Base-by-base conservation (phyloP, 495 filamentous ascomycete genomes). In the Cryomyces minteri region DNA sequence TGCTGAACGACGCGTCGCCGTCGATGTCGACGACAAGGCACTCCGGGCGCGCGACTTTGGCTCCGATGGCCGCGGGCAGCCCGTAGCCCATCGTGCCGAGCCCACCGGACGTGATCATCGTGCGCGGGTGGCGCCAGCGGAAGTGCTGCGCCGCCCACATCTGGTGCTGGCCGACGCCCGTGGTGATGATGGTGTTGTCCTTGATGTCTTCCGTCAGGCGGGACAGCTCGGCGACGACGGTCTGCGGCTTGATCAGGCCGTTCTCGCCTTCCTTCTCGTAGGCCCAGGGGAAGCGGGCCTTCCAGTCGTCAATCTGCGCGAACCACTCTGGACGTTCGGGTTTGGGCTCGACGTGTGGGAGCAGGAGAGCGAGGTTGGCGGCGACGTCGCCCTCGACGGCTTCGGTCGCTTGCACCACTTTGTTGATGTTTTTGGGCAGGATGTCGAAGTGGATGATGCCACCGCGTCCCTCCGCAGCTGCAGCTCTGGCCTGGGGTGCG, bases 81-180 rank as follows among this genome's bases (percentile, higher is more conserved):
- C 88, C 88, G 63, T 70, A 96, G 41, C 88, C 88, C 88, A 96
- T 95, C 8, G 88, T 96, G 41, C 88, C 88, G 9, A 93, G 72
- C 49, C 87, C 85, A 55, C 87, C 87, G 8, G 85, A 94, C 10
- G 87, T 88, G 61, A 93, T 77, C 77, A 93, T 82, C 44, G 83
- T 81, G 36, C 88, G 76, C 25, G 86, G 85, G 51, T 84, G 62
- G 34, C 81, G 70, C 87, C 88, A 96, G 44, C 85, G 77, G 69
- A 82, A 96, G 62, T 94, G 84, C 64, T 96, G 86, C 6, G 86
- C 87, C 6, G 82, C 68, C 88, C 88, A 94, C 88, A 96, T 95
- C 65, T 94, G 88, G 59, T 95, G 88, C 59, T 94, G 87, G 32
- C 88, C 88, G 32, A 94, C 88, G 53, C 88, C 88, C 1, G 87